Evolutionary conservation across 2,329 filamentous ascomycete genomes (phyloP), one percentile per base, ranked within the genome.

Genomic region (Tolypocladium pustulatum): DNA sequence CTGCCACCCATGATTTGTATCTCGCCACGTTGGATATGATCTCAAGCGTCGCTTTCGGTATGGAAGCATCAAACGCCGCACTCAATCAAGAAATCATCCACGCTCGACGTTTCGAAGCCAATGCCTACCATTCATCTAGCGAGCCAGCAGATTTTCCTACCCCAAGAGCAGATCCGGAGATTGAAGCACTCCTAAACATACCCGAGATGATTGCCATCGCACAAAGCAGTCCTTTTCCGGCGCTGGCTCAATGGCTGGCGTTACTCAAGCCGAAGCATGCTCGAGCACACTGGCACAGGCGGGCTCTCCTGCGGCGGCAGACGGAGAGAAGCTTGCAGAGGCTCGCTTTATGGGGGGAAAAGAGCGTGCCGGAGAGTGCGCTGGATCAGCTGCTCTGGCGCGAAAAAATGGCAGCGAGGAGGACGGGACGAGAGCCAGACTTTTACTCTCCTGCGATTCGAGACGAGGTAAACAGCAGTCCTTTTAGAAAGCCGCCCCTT

Each of bases 21-120:
- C 63, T 71, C 34, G 64, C 65, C 0, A 65, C 70, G 1, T 64
- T 74, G 2, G 73, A 75, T 56, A 69, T 71, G 54, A 72, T 75
- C 37, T 68, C 67, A n/a, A 67, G 67, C 20, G 68, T 65, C 6
- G 66, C 73, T 0, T 73, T 75, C 59, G 70, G 68, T 17, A 57
- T 67, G 43, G 66, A 67, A 4, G 60, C 63, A 25, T 58, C 61
- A n/a, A 57, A 63, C 43, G 61, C 62, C 10, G 58, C 65, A 0
- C 55, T 68, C 15, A 57, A 51, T 3, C 58, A 59, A 10, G 64
- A 67, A 22, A 59, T 59, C 15, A 13, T 25, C 3, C 60, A 65
- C 43, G 40, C 62, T 1, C 54, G 59, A 25, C 30, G 54, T n/a
- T 54, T 61, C 43, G 40, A 37, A 12, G 37, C 54, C 1, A 40